These are phyloP conservation scores for Sporothrix humicola DNA, from an alignment of 2,329 filamentous ascomycete species.

Conservation along the genomic window DNA sequence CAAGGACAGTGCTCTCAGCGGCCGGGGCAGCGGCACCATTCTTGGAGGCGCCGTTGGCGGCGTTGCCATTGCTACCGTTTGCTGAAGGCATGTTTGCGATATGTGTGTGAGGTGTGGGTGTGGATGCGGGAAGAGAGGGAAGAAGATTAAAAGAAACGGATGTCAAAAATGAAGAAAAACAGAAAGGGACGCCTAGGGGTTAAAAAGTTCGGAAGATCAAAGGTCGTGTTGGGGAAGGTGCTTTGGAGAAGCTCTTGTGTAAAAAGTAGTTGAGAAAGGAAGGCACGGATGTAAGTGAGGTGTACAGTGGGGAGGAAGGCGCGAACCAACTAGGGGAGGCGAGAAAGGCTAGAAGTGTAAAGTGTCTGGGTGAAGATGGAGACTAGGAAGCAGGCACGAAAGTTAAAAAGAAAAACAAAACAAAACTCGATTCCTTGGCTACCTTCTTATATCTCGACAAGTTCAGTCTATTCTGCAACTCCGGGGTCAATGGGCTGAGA, in stretches of 20 bases:
- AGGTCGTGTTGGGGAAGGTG: background rate
- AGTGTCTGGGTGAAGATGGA: background rate
- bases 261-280: slow-evolving; percentile 4
- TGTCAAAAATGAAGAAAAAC: background rate
- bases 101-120: too few relatives aligned
- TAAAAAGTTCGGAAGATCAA: background rate
- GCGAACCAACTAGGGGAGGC: background rate
- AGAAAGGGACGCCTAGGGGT: background rate
- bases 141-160: background rate
- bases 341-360: background rate
- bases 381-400: background rate
- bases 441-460: slow-evolving; percentile 4
- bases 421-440: background rate
- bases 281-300: slow-evolving; percentile 13
- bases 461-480: background rate
- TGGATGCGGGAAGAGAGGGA: background rate
- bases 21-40: slow-evolving; percentile 35
- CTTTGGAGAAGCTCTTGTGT: background rate
- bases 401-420: background rate
- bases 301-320: background rate
- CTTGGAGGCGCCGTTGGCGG: background rate
- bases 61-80: background rate
- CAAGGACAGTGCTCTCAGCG: slow-evolving; percentile 45
- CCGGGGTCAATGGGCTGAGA: background rate
- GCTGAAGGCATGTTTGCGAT: slow-evolving; percentile 6